A percentile compares a stretch with the other conserved stretches of the same genome.
phyloP scores from a whole-genome alignment of 352 stramenopile genomes.

The Salisapilia sapeloensis region DNA sequence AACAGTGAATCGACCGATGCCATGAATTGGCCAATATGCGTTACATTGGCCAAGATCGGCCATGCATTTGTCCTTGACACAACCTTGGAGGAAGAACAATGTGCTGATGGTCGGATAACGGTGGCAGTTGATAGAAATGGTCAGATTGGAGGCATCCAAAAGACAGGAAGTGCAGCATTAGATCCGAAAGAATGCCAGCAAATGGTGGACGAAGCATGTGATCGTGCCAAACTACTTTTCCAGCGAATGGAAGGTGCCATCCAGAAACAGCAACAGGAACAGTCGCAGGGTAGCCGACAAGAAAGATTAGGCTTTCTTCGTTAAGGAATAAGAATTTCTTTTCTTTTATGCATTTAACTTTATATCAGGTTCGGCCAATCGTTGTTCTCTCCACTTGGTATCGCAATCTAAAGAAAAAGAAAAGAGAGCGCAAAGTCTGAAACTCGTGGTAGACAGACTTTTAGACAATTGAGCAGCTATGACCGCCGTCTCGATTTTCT shows the following conservation, averaged over 20 bases:
- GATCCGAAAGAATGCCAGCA: constrained; percentile 63
- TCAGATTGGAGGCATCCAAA: constrained; percentile 54
- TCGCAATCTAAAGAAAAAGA: too few relatives aligned
- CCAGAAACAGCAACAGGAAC: constrained; percentile 22
- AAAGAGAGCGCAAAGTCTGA: too few relatives aligned
- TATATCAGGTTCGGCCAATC: too few relatives aligned
- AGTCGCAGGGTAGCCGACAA: too few relatives aligned
- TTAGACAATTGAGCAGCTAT: too few relatives aligned
- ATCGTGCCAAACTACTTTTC: constrained; percentile 47
- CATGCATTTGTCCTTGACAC: constrained; percentile 49
- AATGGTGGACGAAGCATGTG: constrained; percentile 59
- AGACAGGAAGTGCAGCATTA: constrained; percentile 45
- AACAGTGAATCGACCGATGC: too few relatives aligned
- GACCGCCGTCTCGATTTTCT: constrained; percentile 51
- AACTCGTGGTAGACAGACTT: too few relatives aligned
- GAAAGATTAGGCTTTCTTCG: too few relatives aligned
- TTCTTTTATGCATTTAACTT: too few relatives aligned
- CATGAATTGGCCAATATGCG: constrained; percentile 42
- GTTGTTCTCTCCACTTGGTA: too few relatives aligned
- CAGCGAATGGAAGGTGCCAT: constrained; percentile 28
- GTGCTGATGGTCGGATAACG: constrained; percentile 51
- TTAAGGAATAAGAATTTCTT: too few relatives aligned
- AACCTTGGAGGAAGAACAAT: constrained; percentile 61
- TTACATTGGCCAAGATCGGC: constrained; percentile 62
- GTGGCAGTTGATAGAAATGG: constrained; percentile 42